Percentiles rank a stretch among this genome's conserved stretches.
phyloP scores from a whole-genome alignment of 2,329 filamentous ascomycete species.

The Beauveria scarabaeidicola region DNA sequence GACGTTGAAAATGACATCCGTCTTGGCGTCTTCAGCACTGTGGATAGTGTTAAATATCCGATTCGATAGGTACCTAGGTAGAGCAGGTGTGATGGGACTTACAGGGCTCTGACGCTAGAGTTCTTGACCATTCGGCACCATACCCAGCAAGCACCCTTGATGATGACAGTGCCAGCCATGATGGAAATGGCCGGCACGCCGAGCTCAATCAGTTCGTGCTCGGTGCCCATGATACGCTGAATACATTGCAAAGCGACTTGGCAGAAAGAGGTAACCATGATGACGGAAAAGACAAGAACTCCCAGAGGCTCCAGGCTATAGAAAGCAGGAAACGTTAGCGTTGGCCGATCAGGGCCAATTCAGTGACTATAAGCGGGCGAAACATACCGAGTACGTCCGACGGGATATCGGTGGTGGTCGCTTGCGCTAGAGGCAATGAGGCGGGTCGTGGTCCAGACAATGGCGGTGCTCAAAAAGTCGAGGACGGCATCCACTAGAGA shows the following conservation, averaged over 20 bases:
- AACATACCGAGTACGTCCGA: slow-evolving; percentile 55
- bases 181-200: slow-evolving; percentile 65
- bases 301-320: slow-evolving; percentile 66
- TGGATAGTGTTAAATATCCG: slow-evolving; percentile 10
- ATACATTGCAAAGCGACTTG: slow-evolving; percentile 68
- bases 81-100: slow-evolving; percentile 21
- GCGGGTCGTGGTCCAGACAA: slow-evolving; percentile 70
- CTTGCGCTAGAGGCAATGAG: slow-evolving; percentile 57
- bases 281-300: slow-evolving; percentile 72
- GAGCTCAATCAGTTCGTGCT: slow-evolving; percentile 65
- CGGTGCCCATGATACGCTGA: slow-evolving; percentile 49
- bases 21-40: slow-evolving; percentile 45
- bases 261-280: slow-evolving; percentile 79
- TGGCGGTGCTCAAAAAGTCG: slow-evolving; percentile 73
- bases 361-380: not conserved
- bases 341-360: not conserved
- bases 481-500: slow-evolving; percentile 71
- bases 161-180: slow-evolving; percentile 72
- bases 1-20: slow-evolving; percentile 83
- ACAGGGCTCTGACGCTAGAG: slow-evolving; percentile 73
- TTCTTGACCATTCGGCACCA: slow-evolving; percentile 84
- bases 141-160: slow-evolving; percentile 76
- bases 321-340: slow-evolving; percentile 15
- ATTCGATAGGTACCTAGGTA: too few species aligned
- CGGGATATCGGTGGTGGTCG: slow-evolving; percentile 68